Evolutionary conservation across 768 basidiomycete genomes (phyloP).

Genomic region (Rhodotorula kratochvilovae): DNA sequence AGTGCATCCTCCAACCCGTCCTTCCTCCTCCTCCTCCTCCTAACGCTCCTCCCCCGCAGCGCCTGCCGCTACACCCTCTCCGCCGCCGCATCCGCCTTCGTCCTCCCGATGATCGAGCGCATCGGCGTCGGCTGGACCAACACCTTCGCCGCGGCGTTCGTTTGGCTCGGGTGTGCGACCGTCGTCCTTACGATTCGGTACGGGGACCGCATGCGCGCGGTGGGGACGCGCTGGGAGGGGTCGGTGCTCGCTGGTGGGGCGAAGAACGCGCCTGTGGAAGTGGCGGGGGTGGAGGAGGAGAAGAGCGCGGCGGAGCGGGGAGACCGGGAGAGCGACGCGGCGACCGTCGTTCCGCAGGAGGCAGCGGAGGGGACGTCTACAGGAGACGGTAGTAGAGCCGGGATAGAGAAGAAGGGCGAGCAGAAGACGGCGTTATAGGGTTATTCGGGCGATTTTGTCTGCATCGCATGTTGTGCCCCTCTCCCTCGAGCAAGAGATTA

Average conservation of each 20-base stretch:
- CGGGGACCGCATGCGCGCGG: slow-evolving; percentile 14
- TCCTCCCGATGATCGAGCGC: slow-evolving; percentile 46
- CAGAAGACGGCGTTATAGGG: too few species aligned
- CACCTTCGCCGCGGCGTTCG: slow-evolving; percentile 44
- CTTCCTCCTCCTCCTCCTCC: too few species aligned
- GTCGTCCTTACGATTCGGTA: slow-evolving; percentile 20
- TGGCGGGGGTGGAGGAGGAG: background rate
- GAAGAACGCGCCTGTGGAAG: background rate
- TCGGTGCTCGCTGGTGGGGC: background rate
- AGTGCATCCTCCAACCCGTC: slow-evolving; percentile 15
- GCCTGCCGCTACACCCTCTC: slow-evolving; percentile 25
- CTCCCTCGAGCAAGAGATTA: too few species aligned
- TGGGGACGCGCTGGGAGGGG: slow-evolving; percentile 2
- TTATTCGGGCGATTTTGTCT: too few species aligned
- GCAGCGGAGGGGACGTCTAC: too few species aligned
- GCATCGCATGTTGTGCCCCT: too few species aligned
- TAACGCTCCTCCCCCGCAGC: background rate
- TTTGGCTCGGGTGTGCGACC: slow-evolving; percentile 29
- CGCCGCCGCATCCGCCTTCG: slow-evolving; percentile 47
- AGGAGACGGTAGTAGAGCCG: too few species aligned
- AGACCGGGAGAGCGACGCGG: background rate
- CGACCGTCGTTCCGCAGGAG: too few species aligned
- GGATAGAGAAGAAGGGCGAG: too few species aligned
- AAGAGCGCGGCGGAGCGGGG: background rate
- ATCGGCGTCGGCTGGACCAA: slow-evolving; percentile 49